Conservation (phyloP, 2,329 filamentous ascomycete species). For the Hymenoscyphus fraxineus region DNA sequence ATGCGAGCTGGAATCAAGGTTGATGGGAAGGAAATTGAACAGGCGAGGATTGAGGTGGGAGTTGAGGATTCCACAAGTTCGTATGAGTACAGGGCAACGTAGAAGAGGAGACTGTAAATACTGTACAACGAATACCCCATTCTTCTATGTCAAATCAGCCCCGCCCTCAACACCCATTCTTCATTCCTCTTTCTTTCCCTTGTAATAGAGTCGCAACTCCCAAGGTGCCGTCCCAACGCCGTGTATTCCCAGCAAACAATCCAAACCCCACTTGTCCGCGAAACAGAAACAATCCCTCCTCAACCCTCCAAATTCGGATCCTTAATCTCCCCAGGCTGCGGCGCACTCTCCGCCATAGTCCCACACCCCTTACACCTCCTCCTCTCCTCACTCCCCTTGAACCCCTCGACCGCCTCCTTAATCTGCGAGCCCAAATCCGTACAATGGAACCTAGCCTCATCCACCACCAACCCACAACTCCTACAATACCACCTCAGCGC, state of each 20-base stretch:
- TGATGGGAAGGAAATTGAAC: constrained; percentile 75
- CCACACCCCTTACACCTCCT: constrained; percentile 78
- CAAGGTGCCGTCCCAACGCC: background rate
- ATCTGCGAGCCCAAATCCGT: constrained; percentile 91
- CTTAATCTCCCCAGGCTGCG: constrained; percentile 54
- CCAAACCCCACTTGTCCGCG: background rate
- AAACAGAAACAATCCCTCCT: background rate
- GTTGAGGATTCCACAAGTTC: constrained; percentile 75
- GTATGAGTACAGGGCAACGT: constrained; percentile 72
- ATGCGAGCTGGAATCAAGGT: constrained; percentile 82
- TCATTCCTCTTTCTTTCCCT: background rate
- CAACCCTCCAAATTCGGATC: constrained; percentile 51
- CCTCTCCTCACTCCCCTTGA: constrained; percentile 64
- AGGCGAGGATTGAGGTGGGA: constrained; percentile 77
- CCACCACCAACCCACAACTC: constrained; percentile 66
- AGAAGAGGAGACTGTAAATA: constrained; percentile 23
- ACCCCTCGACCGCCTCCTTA: constrained; percentile 81
- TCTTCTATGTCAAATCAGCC: background rate
- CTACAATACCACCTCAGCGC: constrained; percentile 87
- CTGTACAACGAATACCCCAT: constrained; percentile 10
- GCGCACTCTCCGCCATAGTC: constrained; percentile 66
- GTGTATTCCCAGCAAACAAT: background rate
- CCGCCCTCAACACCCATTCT: background rate
- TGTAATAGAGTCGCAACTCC: background rate
- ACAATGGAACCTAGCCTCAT: constrained; percentile 84